Percentiles rank a stretch among this genome's conserved stretches.
Conservation (phyloP, 345 rosid species). For the Stellera chamaejasme region DNA sequence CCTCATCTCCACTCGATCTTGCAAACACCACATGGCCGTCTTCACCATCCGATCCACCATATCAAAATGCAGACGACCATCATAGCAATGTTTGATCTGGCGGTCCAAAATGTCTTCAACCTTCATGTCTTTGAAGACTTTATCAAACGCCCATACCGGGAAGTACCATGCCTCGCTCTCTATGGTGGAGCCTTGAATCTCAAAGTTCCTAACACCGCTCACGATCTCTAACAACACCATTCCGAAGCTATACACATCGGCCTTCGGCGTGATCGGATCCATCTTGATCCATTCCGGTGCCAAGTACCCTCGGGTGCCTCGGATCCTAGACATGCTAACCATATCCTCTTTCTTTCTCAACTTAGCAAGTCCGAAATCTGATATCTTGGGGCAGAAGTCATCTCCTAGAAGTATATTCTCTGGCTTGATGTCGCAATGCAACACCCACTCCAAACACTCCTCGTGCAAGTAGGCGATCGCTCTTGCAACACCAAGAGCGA, state of each 20-base stretch:
- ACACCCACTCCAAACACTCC: constrained; percentile 62
- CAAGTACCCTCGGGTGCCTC: constrained; percentile 71
- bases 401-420: constrained; percentile 59
- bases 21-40: constrained; percentile 73
- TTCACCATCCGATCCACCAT: constrained; percentile 65
- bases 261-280: constrained; percentile 55
- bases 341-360: constrained; percentile 55
- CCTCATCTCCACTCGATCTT: constrained; percentile 48
- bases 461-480: constrained; percentile 73
- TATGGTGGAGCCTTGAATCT: constrained; percentile 33
- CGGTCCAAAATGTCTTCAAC: constrained; percentile 62
- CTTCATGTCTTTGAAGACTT: constrained; percentile 48
- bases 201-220: constrained; percentile 45
- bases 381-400: constrained; percentile 54
- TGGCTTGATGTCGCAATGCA: constrained; percentile 64
- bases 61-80: constrained; percentile 36
- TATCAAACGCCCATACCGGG: constrained; percentile 65
- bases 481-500: constrained; percentile 58
- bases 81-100: constrained; percentile 44
- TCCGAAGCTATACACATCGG: constrained; percentile 66
- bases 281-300: constrained; percentile 60
- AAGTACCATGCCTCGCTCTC: constrained; percentile 61
- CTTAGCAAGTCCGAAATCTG: constrained; percentile 69
- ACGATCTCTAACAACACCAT: constrained; percentile 61
- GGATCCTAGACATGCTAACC: constrained; percentile 55